Conservation (phyloP, 805 yeast species). For the Groenewaldozyma tartarivorans region DNA sequence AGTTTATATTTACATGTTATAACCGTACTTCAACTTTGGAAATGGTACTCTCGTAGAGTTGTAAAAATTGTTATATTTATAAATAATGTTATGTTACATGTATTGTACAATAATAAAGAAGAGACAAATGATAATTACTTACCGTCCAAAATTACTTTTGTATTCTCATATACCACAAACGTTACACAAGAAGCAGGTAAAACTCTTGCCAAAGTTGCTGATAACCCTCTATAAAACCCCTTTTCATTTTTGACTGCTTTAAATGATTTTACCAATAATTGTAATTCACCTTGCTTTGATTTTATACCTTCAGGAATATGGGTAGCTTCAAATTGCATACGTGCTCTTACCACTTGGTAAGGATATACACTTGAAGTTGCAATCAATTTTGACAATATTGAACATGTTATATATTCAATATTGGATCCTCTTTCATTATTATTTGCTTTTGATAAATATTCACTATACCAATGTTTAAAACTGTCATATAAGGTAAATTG, state of each 20-base stretch:
- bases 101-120: background rate
- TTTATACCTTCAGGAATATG: background rate
- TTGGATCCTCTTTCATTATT: conserved; percentile 26
- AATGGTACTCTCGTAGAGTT: no score
- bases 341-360: conserved; percentile 67
- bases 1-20: no score
- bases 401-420: conserved; percentile 51
- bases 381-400: conserved; percentile 58
- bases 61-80: no score
- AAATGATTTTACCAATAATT: no score
- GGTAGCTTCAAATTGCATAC: conserved; percentile 45
- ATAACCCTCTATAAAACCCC: conserved; percentile 79
- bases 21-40: no score
- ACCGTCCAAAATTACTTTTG: conserved; percentile 1
- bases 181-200: conserved; percentile 92
- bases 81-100: no score
- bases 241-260: conserved; percentile 47
- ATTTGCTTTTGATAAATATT: background rate
- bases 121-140: background rate
- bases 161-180: conserved; percentile 66
- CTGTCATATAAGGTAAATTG: conserved; percentile 83
- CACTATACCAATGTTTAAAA: conserved; percentile 36
- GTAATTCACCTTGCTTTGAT: conserved; percentile 1
- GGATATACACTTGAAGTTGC: conserved; percentile 72
- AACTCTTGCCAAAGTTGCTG: conserved; percentile 70